Evolutionary conservation across 768 basidiomycete genomes (phyloP).

Genomic region (Lyophyllum semitale): DNA sequence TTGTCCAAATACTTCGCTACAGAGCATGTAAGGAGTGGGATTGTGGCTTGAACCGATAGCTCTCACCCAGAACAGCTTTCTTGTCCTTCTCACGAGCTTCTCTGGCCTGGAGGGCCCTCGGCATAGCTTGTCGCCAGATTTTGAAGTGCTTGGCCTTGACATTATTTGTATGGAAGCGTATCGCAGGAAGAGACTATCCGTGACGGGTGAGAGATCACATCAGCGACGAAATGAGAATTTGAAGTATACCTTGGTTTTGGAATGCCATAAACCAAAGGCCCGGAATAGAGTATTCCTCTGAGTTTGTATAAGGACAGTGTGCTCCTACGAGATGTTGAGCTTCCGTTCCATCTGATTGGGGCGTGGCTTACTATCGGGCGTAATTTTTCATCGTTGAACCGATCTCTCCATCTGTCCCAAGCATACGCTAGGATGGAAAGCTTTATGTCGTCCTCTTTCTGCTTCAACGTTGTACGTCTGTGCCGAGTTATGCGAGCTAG

Average conservation of each 20-base stretch:
- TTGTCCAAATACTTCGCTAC: conserved; percentile 57
- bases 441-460: conserved; percentile 65
- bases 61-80: conserved; percentile 57
- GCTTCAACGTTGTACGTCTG: conserved; percentile 57
- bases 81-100: conserved; percentile 65
- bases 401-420: conserved; percentile 84
- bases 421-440: conserved; percentile 48
- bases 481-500: conserved; percentile 62
- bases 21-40: conserved; percentile 12
- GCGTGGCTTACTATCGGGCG: conserved; percentile 57
- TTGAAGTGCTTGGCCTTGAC: conserved; percentile 64
- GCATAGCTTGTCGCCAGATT: conserved; percentile 70
- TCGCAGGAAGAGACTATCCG: conserved; percentile 72
- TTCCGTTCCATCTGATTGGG: background rate
- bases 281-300: conserved; percentile 63
- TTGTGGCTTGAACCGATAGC: conserved; percentile 14
- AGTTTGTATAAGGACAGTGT: conserved; percentile 56
- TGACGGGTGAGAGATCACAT: background rate
- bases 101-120: conserved; percentile 65
- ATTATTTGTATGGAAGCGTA: conserved; percentile 69
- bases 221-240: background rate
- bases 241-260: conserved; percentile 66
- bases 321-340: conserved; percentile 45
- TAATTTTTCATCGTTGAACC: conserved; percentile 63
- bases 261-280: conserved; percentile 75